Evolutionary conservation across 2,329 filamentous ascomycete genomes (phyloP), one percentile per base, ranked within the genome.

Genomic region (Alternaria infectoria): DNA sequence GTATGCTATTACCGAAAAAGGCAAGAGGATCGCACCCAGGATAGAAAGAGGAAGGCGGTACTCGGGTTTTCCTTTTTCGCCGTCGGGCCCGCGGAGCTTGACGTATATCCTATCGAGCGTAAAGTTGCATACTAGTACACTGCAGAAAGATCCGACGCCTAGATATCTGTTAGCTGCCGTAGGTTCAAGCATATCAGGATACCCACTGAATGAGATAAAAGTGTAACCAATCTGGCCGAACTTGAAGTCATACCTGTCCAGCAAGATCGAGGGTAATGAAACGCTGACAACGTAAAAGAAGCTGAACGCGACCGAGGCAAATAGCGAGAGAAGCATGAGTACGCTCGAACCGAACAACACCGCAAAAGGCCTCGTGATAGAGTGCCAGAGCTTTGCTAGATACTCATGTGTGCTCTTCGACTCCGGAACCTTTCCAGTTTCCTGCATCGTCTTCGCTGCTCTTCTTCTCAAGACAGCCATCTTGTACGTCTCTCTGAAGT

Each of bases 401-500:
- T 70, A 52, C 36, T 72, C 68, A 13, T 71, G 71, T 30, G 47
- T 59, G 28, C 47, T 67, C 36, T 69, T 68, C 13, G 50, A 49
- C 46, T 66, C 62, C 12, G 40, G 55, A 19, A 45, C 57, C 9
- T 57, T 43, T 28, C 49, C 66, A 57, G 36, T 66, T 66, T 23
- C 67, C 64, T 45, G 57, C 64, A 43, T 68, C 59, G 17, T 70
- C 59, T 52, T 73, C 55, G 62, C 74, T 56, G 65, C 62, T 61
- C 59, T 74, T 28, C 54, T 61, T 61, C 67, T 72, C 45, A 90
- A 75, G 49, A 90, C 87, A 1, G 83, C 78, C 44, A 88, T 82
- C 69, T 85, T 86, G 76, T 90, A 90, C 12, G 89, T 90, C 78
- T 91, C 89, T 6, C 83, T 78, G 69, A 87, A 88, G 69, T 79